Conservation (phyloP, 345 rosid species). For the Linum usitatissimum region DNA sequence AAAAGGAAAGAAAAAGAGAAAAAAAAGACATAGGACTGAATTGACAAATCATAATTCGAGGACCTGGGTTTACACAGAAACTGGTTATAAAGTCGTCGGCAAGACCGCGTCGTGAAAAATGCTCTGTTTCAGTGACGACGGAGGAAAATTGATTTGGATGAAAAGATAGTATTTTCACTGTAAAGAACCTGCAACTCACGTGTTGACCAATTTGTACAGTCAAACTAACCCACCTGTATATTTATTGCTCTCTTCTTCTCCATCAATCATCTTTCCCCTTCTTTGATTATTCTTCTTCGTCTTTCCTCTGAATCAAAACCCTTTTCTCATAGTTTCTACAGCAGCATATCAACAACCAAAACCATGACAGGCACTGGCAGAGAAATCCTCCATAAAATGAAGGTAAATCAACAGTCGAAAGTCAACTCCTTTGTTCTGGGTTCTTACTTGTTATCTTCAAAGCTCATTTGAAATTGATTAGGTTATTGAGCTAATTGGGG, state of each 20-base stretch:
- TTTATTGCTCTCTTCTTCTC: neutral
- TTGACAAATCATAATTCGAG: too few relatives aligned
- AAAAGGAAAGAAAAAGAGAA: too few relatives aligned
- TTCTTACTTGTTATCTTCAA: neutral
- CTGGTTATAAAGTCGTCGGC: conserved; percentile 31
- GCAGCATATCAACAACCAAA: neutral
- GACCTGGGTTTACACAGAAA: too few relatives aligned
- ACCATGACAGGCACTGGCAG: conserved; percentile 36
- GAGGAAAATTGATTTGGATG: too few relatives aligned
- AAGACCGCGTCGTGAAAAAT: conserved; percentile 26
- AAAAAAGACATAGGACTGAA: too few relatives aligned
- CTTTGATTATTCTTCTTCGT: neutral
- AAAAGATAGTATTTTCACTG: neutral
- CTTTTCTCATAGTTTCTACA: neutral
- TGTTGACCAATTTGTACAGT: neutral
- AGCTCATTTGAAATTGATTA: neutral
- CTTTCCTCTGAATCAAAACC: neutral
- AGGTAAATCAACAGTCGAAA: conserved; percentile 32
- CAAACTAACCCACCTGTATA: neutral
- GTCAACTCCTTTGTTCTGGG: neutral
- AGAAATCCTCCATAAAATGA: conserved; percentile 69
- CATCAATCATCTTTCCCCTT: neutral
- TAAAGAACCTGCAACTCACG: conserved; percentile 26
- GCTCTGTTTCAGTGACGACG: neutral
- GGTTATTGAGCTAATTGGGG: too few relatives aligned